Percentiles rank a stretch among this genome's conserved stretches.
Conservation (phyloP, 2,329 filamentous ascomycete species). For the Epichloe scottii region DNA sequence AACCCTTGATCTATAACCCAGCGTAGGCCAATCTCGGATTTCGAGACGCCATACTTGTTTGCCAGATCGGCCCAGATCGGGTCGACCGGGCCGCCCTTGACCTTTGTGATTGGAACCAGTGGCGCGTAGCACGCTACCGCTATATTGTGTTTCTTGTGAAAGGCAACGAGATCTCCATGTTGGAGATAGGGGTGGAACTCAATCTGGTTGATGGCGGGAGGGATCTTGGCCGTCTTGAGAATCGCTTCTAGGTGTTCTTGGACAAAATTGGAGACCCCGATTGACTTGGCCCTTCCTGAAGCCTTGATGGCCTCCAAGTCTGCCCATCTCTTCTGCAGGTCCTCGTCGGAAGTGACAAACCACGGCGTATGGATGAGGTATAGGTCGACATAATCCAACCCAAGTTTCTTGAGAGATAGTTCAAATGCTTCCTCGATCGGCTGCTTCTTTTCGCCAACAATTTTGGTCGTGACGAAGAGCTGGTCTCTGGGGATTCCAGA, state of each 20-base stretch:
- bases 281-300: conserved; percentile 52
- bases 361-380: conserved; percentile 53
- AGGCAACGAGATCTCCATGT: conserved; percentile 46
- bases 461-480: conserved; percentile 57
- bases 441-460: conserved; percentile 26
- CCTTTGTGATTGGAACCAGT: conserved; percentile 36
- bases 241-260: conserved; percentile 41
- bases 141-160: conserved; percentile 44
- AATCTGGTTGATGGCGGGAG: conserved; percentile 67
- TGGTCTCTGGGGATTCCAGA: conserved; percentile 50
- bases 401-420: conserved; percentile 50
- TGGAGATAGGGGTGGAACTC: conserved; percentile 69
- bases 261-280: conserved; percentile 68
- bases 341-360: conserved; percentile 33
- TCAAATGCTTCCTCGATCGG: conserved; percentile 39
- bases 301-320: conserved; percentile 53
- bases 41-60: conserved; percentile 43
- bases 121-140: conserved; percentile 43
- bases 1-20: conserved; percentile 50
- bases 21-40: conserved; percentile 43
- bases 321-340: conserved; percentile 47
- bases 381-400: conserved; percentile 58
- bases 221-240: conserved; percentile 44
- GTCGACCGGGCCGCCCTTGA: conserved; percentile 40
- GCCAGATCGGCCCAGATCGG: conserved; percentile 36